Evolutionary conservation across 108 stramenopile species (phyloP).

Genomic region (Parmales sp.): DNA sequence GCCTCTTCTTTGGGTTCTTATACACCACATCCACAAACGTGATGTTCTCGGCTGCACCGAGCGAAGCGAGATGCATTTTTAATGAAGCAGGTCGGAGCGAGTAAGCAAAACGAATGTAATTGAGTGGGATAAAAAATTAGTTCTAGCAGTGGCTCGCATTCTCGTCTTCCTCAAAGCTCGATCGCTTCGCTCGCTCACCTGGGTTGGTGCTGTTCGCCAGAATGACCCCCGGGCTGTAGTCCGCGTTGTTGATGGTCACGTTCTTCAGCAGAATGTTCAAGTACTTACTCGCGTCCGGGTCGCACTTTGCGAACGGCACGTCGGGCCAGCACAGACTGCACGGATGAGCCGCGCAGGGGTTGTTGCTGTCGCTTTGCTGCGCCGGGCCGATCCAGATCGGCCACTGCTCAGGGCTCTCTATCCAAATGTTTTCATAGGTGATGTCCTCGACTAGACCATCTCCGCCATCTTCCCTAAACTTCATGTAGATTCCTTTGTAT

Average conservation of each 20-base stretch:
- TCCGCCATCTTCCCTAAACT: constrained; percentile 23
- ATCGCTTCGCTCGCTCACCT: too few species aligned
- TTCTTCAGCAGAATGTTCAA: constrained; percentile 24
- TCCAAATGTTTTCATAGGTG: constrained; percentile 33
- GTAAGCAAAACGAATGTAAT: too few species aligned
- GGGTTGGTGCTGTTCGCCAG: constrained; percentile 2
- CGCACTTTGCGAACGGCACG: constrained; percentile 20
- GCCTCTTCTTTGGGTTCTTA: background rate
- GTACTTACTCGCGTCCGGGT: constrained; percentile 6
- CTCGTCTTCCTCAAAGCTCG: too few species aligned
- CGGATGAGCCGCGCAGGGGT: constrained; percentile 29
- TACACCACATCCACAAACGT: constrained; percentile 16
- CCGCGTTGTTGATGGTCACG: constrained; percentile 21
- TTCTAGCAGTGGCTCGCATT: too few species aligned
- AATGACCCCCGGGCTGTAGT: constrained; percentile 23
- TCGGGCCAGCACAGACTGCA: constrained; percentile 37
- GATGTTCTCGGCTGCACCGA: too few species aligned
- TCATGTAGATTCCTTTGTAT: constrained; percentile 50
- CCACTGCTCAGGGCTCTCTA: constrained; percentile 38
- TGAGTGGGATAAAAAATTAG: too few species aligned
- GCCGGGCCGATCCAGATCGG: constrained; percentile 56
- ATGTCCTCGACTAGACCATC: constrained; percentile 30
- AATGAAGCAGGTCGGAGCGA: too few species aligned
- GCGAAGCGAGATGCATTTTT: too few species aligned
- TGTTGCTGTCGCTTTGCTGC: constrained; percentile 28